Evolutionary conservation across 345 rosid species (phyloP), one percentile per base, ranked within the genome.

Genomic region (Hibiscus syriacus): DNA sequence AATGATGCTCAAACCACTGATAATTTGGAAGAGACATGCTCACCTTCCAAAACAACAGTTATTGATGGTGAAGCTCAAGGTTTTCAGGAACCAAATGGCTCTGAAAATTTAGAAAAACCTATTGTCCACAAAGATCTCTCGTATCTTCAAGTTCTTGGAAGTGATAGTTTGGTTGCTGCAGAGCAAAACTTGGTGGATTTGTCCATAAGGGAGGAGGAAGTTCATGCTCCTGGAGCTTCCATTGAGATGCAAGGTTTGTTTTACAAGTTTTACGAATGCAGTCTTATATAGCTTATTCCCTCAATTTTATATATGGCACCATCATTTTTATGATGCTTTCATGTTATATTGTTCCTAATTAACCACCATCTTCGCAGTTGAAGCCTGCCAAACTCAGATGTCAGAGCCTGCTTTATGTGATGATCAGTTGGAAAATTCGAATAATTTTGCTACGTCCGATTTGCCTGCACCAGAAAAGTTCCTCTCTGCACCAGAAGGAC

Each of bases 401-500:
- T 70, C 76, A 67, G 77, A 74, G 64, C 85, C 79, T 12, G 66
- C 11, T 61, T 22, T 75, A 20, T 72, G 71, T 78, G 78, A 77
- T 73, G 76, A 76, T 63, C 86, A 72, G 62, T 39, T 70, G 63
- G 83, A 77, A 66, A 69, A 75, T 52, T 66, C 75, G 68, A 64
- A 80, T 71, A 72, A 72, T 58, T 70, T 69, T 50, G 55, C 50
- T 39, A 78, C 59, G 45, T 65, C 81, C 67, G 88, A 84, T 60
- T 71, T 85, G 58, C 85, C 96, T 66, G 83, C 89, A 56, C 95
- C 92, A 70, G 98, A 92, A 76, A 89, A 73, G 81, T 74, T 92
- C 73, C 90, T 92, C 48, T 85, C 87, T 54, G 83, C 73, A 53
- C 83, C 86, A 34, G 82, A 79, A 36, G 79, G 70, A 61, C 36